phyloP scores from a whole-genome alignment of 2,329 filamentous ascomycete species.

The Colletotrichum sojae region DNA sequence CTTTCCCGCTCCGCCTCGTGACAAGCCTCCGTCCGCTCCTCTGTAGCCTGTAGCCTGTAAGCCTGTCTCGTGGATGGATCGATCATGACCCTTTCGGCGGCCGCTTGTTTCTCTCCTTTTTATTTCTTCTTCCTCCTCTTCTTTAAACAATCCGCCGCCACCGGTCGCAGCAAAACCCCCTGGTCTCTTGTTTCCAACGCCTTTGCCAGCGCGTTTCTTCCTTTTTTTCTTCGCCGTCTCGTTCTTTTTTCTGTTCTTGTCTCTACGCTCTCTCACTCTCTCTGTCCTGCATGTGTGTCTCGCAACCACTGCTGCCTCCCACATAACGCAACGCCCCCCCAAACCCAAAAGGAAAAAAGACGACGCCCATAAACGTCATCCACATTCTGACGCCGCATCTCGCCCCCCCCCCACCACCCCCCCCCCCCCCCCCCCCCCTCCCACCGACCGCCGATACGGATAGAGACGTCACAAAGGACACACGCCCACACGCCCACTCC shows the following conservation, averaged over 20 bases:
- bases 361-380: constrained; percentile 34
- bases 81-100: neutral
- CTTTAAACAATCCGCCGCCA: constrained; percentile 10
- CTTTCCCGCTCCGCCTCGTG: constrained; percentile 36
- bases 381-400: constrained; percentile 30
- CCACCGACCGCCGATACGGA: neutral
- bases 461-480: constrained; percentile 35
- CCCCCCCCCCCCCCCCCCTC: constrained; percentile 17
- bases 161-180: neutral
- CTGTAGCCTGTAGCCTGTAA: no score
- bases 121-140: constrained; percentile 18
- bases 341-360: constrained; percentile 13
- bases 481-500: neutral
- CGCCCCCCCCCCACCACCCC: constrained; percentile 24
- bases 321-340: constrained; percentile 9
- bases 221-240: neutral
- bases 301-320: constrained; percentile 12
- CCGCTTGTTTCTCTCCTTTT: constrained; percentile 25
- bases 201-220: constrained; percentile 18
- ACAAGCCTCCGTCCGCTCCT: constrained; percentile 24
- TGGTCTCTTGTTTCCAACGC: neutral
- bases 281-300: constrained; percentile 19
- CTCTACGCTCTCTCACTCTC: neutral
- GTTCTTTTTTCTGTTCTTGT: constrained; percentile 1
- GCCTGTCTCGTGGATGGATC: constrained; percentile 16